These are phyloP conservation scores for Fusarium sp. DNA, from an alignment of 2,329 filamentous ascomycete species.

Conservation along the genomic window DNA sequence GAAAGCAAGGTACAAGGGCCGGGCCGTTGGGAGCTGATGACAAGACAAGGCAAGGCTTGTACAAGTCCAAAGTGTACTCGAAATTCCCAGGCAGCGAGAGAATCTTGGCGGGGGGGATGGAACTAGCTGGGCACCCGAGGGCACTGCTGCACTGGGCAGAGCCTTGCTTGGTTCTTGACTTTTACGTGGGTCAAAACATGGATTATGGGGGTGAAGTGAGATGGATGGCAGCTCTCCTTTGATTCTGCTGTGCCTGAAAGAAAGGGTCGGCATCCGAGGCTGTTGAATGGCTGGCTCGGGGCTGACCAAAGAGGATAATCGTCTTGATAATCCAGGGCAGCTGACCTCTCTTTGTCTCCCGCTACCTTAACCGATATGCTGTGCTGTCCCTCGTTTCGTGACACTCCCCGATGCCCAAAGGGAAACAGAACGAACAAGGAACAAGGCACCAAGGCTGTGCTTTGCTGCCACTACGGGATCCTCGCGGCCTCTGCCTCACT, in stretches of 20 bases:
- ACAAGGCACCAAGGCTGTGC: constrained; percentile 4
- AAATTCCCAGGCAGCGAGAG: constrained; percentile 19
- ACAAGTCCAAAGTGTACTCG: not conserved
- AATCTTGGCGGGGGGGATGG: constrained; percentile 22
- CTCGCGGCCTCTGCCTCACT: constrained; percentile 23
- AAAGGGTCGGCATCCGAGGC: constrained; percentile 4
- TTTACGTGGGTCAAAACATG: constrained; percentile 11
- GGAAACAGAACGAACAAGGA: not conserved
- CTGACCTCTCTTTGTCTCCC: constrained; percentile 24
- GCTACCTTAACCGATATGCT: not conserved
- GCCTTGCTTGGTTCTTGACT: not conserved
- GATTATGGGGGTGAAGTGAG: constrained; percentile 15
- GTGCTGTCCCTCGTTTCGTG: constrained; percentile 15
- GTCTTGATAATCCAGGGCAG: constrained; percentile 15
- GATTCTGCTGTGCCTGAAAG: constrained; percentile 32
- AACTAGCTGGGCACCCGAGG: not conserved
- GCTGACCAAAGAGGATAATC: constrained; percentile 8
- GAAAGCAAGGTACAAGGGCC: constrained; percentile 12
- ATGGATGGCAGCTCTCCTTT: not conserved
- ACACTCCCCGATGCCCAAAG: constrained; percentile 1
- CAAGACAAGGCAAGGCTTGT: constrained; percentile 24
- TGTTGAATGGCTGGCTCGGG: not conserved
- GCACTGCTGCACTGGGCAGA: not conserved
- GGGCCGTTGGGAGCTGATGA: constrained; percentile 36
- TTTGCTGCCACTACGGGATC: constrained; percentile 2